These are phyloP conservation scores for Aureobasidium pullulans DNA, from an alignment of 2,329 filamentous ascomycete genomes.

Conservation along the genomic window DNA sequence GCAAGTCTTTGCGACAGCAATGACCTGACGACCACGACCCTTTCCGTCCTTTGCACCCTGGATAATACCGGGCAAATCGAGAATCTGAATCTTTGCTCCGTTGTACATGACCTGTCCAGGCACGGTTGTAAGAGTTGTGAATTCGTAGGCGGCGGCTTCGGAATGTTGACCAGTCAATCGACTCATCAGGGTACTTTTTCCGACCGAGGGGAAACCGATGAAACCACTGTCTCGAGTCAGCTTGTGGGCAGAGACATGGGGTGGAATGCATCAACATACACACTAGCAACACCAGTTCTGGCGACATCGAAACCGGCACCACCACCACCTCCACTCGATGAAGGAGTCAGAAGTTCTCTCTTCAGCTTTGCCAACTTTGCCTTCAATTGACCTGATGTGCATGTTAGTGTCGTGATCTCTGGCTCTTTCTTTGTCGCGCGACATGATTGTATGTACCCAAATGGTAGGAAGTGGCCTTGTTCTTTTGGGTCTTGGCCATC, in stretches of 20 bases:
- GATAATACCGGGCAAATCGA: slow-evolving; percentile 96
- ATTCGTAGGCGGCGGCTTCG: slow-evolving; percentile 95
- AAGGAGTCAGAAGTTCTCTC: slow-evolving; percentile 84
- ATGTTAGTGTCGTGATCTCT: background rate
- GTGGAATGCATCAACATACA: slow-evolving; percentile 41
- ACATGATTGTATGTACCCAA: slow-evolving; percentile 48
- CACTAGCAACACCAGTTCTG: slow-evolving; percentile 90
- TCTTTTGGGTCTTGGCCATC: slow-evolving; percentile 97
- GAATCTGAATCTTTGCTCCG: slow-evolving; percentile 90
- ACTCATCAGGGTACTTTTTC: slow-evolving; percentile 97
- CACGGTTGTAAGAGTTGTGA: slow-evolving; percentile 95
- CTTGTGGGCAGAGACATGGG: background rate
- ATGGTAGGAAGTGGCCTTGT: slow-evolving; percentile 91
- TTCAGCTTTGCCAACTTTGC: slow-evolving; percentile 98
- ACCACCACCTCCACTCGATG: slow-evolving; percentile 70
- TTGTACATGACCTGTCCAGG: slow-evolving; percentile 96
- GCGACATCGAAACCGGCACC: slow-evolving; percentile 94
- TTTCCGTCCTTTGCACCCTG: slow-evolving; percentile 95
- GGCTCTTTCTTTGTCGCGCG: background rate
- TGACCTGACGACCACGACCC: slow-evolving; percentile 90
- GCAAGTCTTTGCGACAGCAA: slow-evolving; percentile 97
- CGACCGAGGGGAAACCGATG: slow-evolving; percentile 96
- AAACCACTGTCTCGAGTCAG: slow-evolving; percentile 52
- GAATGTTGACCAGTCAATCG: slow-evolving; percentile 92
- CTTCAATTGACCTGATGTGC: slow-evolving; percentile 66